Evolutionary conservation across 345 rosid genomes (phyloP).

Genomic region (Mercurialis annua): DNA sequence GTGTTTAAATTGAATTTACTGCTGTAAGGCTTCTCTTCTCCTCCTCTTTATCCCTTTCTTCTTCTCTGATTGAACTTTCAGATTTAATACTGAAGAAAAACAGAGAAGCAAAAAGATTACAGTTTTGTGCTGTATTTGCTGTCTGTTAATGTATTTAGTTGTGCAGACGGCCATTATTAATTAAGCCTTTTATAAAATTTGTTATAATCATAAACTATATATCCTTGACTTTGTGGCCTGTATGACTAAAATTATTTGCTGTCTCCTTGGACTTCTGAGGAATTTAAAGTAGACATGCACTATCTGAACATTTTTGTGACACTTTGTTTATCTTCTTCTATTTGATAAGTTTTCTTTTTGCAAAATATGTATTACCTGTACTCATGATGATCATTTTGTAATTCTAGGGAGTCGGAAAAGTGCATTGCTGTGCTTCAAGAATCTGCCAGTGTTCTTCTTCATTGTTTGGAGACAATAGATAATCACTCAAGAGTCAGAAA

Average conservation of each 20-base stretch:
- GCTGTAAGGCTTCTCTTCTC: neutral
- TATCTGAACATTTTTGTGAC: too few species aligned
- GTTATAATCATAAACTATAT: too few species aligned
- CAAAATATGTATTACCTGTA: neutral
- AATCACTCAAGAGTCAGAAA: conserved; percentile 25
- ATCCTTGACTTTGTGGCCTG: too few species aligned
- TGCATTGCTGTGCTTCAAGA: conserved; percentile 70
- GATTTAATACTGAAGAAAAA: neutral
- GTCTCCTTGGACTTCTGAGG: neutral
- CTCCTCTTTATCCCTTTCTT: neutral
- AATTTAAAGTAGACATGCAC: neutral
- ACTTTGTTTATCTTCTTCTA: neutral
- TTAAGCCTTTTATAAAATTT: too few species aligned
- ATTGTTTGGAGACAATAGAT: conserved; percentile 64
- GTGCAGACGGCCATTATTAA: too few species aligned
- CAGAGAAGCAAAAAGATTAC: neutral
- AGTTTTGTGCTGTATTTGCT: neutral
- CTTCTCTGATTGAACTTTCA: too few species aligned
- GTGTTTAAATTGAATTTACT: neutral
- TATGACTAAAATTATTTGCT: too few species aligned
- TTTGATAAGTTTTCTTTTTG: conserved; percentile 1
- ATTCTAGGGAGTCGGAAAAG: conserved; percentile 59
- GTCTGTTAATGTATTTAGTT: neutral
- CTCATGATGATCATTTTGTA: conserved; percentile 1
- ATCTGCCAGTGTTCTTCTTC: conserved; percentile 60